Evolutionary conservation across 768 basidiomycete species (phyloP).

Genomic region (Lentinula edodes): DNA sequence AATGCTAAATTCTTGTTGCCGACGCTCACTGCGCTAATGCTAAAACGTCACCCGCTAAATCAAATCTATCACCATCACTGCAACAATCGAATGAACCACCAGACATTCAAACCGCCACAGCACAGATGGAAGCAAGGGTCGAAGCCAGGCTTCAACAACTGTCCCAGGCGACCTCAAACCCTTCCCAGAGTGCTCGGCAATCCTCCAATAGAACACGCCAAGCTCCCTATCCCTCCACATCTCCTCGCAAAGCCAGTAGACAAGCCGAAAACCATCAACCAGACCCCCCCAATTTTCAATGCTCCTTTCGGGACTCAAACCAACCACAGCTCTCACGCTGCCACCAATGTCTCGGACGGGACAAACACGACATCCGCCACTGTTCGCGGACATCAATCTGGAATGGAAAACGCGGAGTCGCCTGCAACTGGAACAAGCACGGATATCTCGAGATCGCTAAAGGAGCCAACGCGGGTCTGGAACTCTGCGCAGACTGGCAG

Average conservation of each 20-base stretch:
- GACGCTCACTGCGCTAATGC: too few species aligned
- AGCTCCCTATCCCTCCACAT: background rate
- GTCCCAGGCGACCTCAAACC: too few species aligned
- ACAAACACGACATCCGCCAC: conserved; percentile 16
- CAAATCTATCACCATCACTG: too few species aligned
- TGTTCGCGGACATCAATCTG: conserved; percentile 16
- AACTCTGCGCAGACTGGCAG: conserved; percentile 33
- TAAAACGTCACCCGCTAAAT: too few species aligned
- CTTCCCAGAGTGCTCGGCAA: too few species aligned
- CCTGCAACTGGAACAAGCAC: conserved; percentile 12
- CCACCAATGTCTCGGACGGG: conserved; percentile 25
- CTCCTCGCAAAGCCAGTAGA: too few species aligned
- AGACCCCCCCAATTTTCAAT: background rate
- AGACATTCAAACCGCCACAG: too few species aligned
- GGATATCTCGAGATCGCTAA: conserved; percentile 11
- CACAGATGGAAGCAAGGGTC: too few species aligned
- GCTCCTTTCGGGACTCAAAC: background rate
- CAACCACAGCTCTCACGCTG: background rate
- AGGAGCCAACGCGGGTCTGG: conserved; percentile 11
- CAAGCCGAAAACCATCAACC: background rate
- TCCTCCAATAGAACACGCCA: too few species aligned
- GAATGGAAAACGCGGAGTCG: conserved; percentile 13
- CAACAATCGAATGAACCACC: too few species aligned
- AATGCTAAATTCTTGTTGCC: too few species aligned
- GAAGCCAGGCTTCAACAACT: too few species aligned